A percentile compares a stretch with the other conserved stretches of the same genome.
Evolutionary conservation across 441 rosid genomes (phyloP).

Genomic region (Biscutella laevigata): DNA sequence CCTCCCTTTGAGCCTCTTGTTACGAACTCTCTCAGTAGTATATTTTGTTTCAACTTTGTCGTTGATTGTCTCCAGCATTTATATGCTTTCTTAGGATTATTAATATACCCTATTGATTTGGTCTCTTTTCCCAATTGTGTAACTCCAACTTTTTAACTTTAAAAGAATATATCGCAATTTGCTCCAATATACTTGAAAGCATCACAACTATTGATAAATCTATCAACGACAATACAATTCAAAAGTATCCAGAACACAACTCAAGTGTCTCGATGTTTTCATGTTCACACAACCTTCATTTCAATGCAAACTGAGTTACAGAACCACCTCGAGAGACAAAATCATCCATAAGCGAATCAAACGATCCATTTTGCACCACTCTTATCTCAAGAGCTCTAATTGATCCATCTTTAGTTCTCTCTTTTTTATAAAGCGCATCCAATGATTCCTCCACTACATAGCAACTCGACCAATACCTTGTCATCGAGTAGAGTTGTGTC

Average conservation of each 20-base stretch:
- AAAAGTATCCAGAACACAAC: background rate
- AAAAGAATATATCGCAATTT: slow-evolving; percentile 15
- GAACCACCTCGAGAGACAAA: slow-evolving; percentile 46
- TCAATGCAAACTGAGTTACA: slow-evolving; percentile 27
- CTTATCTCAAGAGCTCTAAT: slow-evolving; percentile 57
- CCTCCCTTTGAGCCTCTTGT: slow-evolving; percentile 34
- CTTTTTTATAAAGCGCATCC: slow-evolving; percentile 34
- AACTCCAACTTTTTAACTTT: slow-evolving; percentile 14
- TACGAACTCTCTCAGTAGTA: slow-evolving; percentile 1
- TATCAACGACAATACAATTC: too few species aligned
- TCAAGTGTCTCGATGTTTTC: background rate
- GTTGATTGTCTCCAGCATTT: slow-evolving; percentile 33
- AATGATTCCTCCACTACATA: slow-evolving; percentile 39
- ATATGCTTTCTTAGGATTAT: slow-evolving; percentile 18
- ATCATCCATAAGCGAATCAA: slow-evolving; percentile 51
- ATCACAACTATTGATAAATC: background rate
- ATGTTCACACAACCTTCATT: too few species aligned
- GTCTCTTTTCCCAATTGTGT: slow-evolving; percentile 15
- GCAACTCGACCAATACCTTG: slow-evolving; percentile 38
- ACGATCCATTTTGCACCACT: slow-evolving; percentile 42
- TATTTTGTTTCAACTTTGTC: slow-evolving; percentile 8
- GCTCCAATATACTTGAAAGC: background rate
- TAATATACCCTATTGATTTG: background rate
- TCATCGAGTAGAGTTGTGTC: slow-evolving; percentile 19
- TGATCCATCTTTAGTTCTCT: slow-evolving; percentile 38